Conservation (phyloP, 352 stramenopile genomes). For the Halophytophthora polymorphica region DNA sequence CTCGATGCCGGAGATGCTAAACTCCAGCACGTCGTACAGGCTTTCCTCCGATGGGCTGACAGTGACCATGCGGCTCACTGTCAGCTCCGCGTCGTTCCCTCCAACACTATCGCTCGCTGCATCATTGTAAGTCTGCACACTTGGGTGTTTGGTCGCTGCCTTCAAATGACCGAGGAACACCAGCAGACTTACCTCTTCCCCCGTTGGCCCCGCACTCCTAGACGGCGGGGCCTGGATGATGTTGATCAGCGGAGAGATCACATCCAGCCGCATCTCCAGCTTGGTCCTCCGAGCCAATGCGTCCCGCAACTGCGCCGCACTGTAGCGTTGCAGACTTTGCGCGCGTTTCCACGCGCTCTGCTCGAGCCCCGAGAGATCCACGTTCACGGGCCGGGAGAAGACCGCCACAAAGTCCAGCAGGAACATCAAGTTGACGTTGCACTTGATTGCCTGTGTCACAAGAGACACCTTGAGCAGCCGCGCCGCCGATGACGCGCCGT, state of each 20-base stretch:
- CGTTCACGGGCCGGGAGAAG: constrained; percentile 67
- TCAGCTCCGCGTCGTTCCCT: constrained; percentile 5
- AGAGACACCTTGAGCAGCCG: constrained; percentile 55
- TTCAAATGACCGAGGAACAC: constrained; percentile 78
- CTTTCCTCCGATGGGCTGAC: constrained; percentile 27
- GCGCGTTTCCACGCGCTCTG: constrained; percentile 71
- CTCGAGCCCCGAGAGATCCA: constrained; percentile 73
- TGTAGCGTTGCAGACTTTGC: constrained; percentile 76
- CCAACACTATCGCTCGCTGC: constrained; percentile 5
- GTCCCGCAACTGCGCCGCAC: constrained; percentile 65
- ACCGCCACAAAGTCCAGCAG: constrained; percentile 63
- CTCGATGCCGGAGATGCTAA: constrained; percentile 76
- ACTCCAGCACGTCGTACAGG: constrained; percentile 80
- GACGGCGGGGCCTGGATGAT: constrained; percentile 48
- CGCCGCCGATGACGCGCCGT: constrained; percentile 15
- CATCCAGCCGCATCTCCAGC: constrained; percentile 68
- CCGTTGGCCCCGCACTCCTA: constrained; percentile 9
- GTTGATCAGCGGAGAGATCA: constrained; percentile 80
- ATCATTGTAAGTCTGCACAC: constrained; percentile 13
- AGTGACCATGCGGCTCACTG: constrained; percentile 11
- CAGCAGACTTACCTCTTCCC: constrained; percentile 46
- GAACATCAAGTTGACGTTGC: constrained; percentile 73
- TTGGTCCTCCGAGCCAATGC: constrained; percentile 67
- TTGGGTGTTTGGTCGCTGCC: constrained; percentile 49
- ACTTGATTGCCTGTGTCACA: constrained; percentile 80